Evolutionary conservation across 345 rosid genomes (phyloP), one percentile per base, ranked within the genome.

Genomic region (Salix caprea): DNA sequence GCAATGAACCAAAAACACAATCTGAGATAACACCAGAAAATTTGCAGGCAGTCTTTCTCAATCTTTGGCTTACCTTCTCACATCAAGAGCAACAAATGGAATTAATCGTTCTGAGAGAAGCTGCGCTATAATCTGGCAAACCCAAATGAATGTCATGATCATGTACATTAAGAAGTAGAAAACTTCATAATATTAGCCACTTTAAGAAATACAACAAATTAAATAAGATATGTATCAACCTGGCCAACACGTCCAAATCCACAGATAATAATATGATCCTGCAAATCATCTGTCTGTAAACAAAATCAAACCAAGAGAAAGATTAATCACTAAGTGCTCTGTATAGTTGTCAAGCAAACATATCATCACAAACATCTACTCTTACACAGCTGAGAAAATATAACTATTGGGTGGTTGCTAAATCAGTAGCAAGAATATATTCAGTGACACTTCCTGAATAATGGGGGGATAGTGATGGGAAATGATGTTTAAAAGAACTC

Each of bases 191-290:
- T 37, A 65, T 11, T n/a, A 14, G 66, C 42, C 26, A 19, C 14
- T 72, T 24, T 5, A 69, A 21, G 2, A 4, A 16, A 68, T 26
- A 36, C 42, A 56, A 66, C 39, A 64, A 68, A 72, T 46, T 65
- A 71, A 73, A 76, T 50, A 24, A 68, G n/a, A 65, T 19, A 26
- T 11, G 68, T 40, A 72, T 58, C 70, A 65, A 94, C 99, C 97
- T 95, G 99, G 71, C 99, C 97, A 81, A 90, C 94, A 74, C 99
- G 97, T 77, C 97, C 97, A 82, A 93, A 95, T 81, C 99, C 99
- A 78, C 99, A 95, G 32, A 95, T 85, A 75, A 95, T 93, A 67
- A 95, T 95, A 81, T 95, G 99, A 84, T 85, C 99, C 84, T 93
- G 99, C 86, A 95, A 87, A 88, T 95, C 99, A 89, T 95, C 99